A percentile compares a stretch with the other conserved stretches of the same genome.
Evolutionary conservation across 306 rosid genomes (phyloP).

Genomic region (Hippophae tibetana): DNA sequence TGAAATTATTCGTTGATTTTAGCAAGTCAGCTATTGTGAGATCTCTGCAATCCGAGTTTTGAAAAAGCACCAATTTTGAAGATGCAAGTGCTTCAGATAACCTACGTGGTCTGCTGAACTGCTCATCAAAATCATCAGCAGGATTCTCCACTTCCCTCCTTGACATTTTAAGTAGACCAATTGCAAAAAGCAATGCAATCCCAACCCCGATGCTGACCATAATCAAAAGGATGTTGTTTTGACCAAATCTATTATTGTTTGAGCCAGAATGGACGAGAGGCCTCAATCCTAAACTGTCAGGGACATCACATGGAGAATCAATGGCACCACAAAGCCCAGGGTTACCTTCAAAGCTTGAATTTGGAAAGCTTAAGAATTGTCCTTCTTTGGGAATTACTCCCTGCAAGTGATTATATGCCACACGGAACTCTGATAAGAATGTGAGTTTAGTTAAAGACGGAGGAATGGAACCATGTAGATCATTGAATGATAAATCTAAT

Average conservation of each 20-base stretch:
- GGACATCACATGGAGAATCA: not conserved
- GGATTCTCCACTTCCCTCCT: constrained; percentile 37
- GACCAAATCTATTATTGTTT: constrained; percentile 30
- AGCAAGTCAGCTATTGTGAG: constrained; percentile 56
- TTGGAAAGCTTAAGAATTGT: constrained; percentile 17
- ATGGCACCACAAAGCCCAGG: not conserved
- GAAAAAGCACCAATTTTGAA: constrained; percentile 60
- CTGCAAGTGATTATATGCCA: constrained; percentile 18
- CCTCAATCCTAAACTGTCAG: constrained; percentile 6
- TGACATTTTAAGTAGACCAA: constrained; percentile 42
- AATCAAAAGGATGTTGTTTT: constrained; percentile 37
- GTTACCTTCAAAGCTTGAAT: constrained; percentile 26
- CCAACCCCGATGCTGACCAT: constrained; percentile 46
- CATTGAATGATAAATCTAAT: constrained; percentile 23
- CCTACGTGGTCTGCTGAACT: constrained; percentile 41
- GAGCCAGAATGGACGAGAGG: constrained; percentile 27
- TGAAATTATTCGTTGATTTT: constrained; percentile 61
- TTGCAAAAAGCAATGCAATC: constrained; percentile 48
- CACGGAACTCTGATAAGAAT: constrained; percentile 18
- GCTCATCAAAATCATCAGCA: constrained; percentile 34
- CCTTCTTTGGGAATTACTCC: constrained; percentile 18
- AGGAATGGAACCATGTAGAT: constrained; percentile 22
- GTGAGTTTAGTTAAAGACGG: constrained; percentile 16
- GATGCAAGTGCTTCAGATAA: constrained; percentile 53
- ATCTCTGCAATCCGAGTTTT: constrained; percentile 62